Evolutionary conservation across 352 stramenopile genomes (phyloP).

Genomic region (Pythium insidiosum): DNA sequence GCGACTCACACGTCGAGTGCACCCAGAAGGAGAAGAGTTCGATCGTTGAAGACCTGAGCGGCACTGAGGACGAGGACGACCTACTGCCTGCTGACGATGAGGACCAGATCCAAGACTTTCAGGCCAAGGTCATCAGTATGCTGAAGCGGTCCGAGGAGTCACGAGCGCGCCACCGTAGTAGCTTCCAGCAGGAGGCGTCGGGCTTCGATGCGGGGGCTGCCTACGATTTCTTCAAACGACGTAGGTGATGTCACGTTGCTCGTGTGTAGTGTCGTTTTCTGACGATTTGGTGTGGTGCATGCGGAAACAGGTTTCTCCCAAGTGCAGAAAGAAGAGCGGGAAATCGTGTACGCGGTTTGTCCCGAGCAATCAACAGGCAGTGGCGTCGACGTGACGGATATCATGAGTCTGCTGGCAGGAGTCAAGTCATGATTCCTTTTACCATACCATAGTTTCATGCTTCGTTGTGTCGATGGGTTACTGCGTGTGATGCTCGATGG

Average conservation of each 20-base stretch:
- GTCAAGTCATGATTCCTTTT: no score
- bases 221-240: slow-evolving; percentile 67
- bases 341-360: slow-evolving; percentile 17
- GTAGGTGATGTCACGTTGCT: no score
- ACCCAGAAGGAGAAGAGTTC: slow-evolving; percentile 2
- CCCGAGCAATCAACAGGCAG: slow-evolving; percentile 3
- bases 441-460: no score
- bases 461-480: no score
- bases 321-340: slow-evolving; percentile 12
- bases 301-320: slow-evolving; percentile 23
- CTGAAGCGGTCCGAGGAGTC: slow-evolving; percentile 38
- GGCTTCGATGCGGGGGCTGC: slow-evolving; percentile 43
- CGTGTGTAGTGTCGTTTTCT: no score
- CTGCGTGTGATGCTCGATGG: no score
- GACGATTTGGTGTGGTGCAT: not conserved
- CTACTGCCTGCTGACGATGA: not conserved
- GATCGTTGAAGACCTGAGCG: slow-evolving; percentile 9
- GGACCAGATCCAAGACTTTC: slow-evolving; percentile 29
- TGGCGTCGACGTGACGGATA: slow-evolving; percentile 5
- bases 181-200: slow-evolving; percentile 35
- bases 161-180: slow-evolving; percentile 30
- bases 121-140: slow-evolving; percentile 44
- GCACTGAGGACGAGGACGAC: slow-evolving; percentile 7
- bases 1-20: not conserved
- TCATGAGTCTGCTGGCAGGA: slow-evolving; percentile 11